phyloP scores from a whole-genome alignment of 2,329 filamentous ascomycete genomes.

The Penicillium paneum region DNA sequence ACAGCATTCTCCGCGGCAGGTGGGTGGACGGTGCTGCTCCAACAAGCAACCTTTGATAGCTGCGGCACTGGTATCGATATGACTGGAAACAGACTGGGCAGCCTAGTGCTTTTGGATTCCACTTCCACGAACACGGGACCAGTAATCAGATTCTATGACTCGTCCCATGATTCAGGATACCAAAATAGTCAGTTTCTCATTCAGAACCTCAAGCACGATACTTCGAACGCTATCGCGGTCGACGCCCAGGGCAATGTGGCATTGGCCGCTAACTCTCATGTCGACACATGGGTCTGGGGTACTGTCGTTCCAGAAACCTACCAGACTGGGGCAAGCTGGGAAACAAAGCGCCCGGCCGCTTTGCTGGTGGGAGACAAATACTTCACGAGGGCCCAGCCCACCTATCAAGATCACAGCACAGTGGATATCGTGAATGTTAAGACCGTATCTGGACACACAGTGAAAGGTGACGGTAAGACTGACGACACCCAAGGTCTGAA shows the following conservation, averaged over 20 bases:
- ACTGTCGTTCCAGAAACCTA: slow-evolving; percentile 30
- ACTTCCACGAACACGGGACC: slow-evolving; percentile 23
- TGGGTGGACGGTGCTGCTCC: slow-evolving; percentile 28
- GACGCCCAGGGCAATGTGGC: slow-evolving; percentile 24
- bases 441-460: slow-evolving; percentile 37
- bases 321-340: slow-evolving; percentile 30
- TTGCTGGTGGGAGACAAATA: slow-evolving; percentile 40
- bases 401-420: slow-evolving; percentile 44
- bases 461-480: slow-evolving; percentile 44
- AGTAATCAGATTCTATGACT: slow-evolving; percentile 28
- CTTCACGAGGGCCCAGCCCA: slow-evolving; percentile 43
- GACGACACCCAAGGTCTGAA: slow-evolving; percentile 42
- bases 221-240: slow-evolving; percentile 27
- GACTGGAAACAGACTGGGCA: slow-evolving; percentile 26
- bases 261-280: slow-evolving; percentile 14
- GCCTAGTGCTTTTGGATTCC: slow-evolving; percentile 30
- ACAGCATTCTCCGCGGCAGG: slow-evolving; percentile 45
- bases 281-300: slow-evolving; percentile 36
- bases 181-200: slow-evolving; percentile 31
- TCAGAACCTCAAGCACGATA: slow-evolving; percentile 25
- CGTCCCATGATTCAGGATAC: slow-evolving; percentile 26
- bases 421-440: slow-evolving; percentile 49
- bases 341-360: slow-evolving; percentile 29
- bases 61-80: slow-evolving; percentile 31
- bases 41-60: slow-evolving; percentile 27